Conservation (phyloP, 441 rosid genomes). For the Omphalea diandra region DNA sequence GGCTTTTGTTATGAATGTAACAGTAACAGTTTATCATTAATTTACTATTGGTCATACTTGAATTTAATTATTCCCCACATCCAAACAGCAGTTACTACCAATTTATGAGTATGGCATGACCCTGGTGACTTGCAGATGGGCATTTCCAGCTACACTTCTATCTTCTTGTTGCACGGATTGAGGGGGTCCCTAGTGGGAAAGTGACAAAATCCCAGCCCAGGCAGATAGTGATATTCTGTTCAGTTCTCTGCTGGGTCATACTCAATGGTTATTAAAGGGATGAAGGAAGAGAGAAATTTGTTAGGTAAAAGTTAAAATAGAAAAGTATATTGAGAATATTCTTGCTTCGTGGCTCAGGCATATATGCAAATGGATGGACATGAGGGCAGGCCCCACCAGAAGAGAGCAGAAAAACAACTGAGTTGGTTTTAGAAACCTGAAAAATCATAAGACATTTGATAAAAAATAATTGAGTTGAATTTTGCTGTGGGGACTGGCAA, state of each 20-base stretch:
- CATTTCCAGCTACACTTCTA: slow-evolving; percentile 1
- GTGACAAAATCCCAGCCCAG: slow-evolving; percentile 18
- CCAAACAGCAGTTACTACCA: background rate
- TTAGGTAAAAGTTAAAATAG: background rate
- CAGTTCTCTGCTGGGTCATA: background rate
- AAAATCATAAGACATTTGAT: background rate
- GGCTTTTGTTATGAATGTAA: background rate
- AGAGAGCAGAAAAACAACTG: background rate
- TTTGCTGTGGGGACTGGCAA: background rate
- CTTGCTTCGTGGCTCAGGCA: background rate
- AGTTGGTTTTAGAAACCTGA: background rate
- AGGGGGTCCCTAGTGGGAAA: background rate
- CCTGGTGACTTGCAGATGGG: slow-evolving; percentile 20
- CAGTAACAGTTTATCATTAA: background rate
- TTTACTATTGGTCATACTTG: slow-evolving; percentile 5
- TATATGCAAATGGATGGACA: background rate
- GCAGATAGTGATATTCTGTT: slow-evolving; percentile 16
- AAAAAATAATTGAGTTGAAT: too few relatives aligned
- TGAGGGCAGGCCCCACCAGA: background rate
- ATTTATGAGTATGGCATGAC: slow-evolving; percentile 12
- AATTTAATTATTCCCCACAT: background rate
- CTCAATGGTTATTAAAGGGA: background rate
- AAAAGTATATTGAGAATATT: background rate
- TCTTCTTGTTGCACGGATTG: background rate
- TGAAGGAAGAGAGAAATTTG: background rate